Base-by-base conservation (phyloP, 164 flowering plant genomes). In the Magnolia kwangsiensis region DNA sequence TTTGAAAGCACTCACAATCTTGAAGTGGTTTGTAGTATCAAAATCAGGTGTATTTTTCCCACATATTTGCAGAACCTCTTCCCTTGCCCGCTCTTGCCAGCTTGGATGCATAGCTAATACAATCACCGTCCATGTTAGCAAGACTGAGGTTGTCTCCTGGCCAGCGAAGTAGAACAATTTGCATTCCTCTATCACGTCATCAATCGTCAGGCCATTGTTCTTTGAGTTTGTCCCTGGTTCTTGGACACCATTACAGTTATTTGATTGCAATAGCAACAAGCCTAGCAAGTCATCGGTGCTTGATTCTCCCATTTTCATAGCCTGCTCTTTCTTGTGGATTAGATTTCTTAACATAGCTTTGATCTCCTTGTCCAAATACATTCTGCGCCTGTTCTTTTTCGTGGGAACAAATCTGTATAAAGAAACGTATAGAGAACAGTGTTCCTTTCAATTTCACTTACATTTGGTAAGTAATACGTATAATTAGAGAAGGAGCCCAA, bases 121-220 rank as follows among this genome's bases (percentile, higher is more conserved):
- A 5, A 79, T 66, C 81, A 77, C 73, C 21, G 82, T 76, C 82
- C 82, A 80, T 58, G 78, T 67, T 10, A 76, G 50, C 77, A 70
- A 69, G 50, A 55, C 72, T n/a, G 77, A 61, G 8, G 82, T 80
- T 2, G 79, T 77, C 51, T 76, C 79, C 21, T 80, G 79, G 9
- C 82, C 82, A 19, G 77, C 82, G 69, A 82, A 73, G 74, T 74
- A 79, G 74, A 84, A 82, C 18, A 84, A 61, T 37, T 78, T 84
- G 77, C 86, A 84, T 45, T 84, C 86, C 76, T 82, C 84, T 4
- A 84, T 73, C 7, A 84, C 77, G 3, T 84, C 86, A 37, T 78
- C 77, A 3, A 80, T 74, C 9, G 72, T 73, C 74, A 80, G 58
- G 20, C 74, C 58, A 4, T 8, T 18, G 19, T 76, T 73, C 73